A percentile compares a stretch with the other conserved stretches of the same genome.
These are phyloP conservation scores for Bipolaris oryzae DNA, from an alignment of 2,329 filamentous ascomycete species.

Conservation along the genomic window DNA sequence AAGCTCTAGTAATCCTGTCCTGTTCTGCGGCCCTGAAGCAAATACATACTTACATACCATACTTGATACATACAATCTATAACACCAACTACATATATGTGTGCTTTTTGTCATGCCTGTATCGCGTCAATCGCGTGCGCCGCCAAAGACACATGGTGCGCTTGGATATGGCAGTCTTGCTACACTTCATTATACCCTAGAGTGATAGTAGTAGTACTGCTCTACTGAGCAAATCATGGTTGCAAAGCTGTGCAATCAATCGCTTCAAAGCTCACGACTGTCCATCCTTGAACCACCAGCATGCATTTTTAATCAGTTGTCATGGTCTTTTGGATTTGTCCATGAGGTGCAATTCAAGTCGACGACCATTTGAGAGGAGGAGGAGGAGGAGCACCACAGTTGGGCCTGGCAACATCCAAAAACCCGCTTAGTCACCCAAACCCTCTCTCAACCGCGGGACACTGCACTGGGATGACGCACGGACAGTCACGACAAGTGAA, in stretches of 20 bases:
- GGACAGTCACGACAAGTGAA: conserved; percentile 25
- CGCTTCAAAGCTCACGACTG: too few species aligned
- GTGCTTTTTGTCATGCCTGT: not conserved
- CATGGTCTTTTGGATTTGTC: not conserved
- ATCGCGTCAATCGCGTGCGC: not conserved
- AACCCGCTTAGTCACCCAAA: conserved; percentile 17
- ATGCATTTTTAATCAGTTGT: not conserved
- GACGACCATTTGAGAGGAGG: not conserved
- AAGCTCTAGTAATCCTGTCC: too few species aligned
- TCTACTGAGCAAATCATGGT: too few species aligned
- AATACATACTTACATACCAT: not conserved
- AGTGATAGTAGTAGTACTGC: not conserved
- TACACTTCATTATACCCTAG: not conserved
- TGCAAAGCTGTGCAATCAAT: too few species aligned
- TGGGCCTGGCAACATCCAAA: not conserved
- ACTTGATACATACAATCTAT: too few species aligned
- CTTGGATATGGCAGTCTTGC: not conserved
- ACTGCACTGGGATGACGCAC: conserved; percentile 17
- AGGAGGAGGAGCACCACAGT: not conserved
- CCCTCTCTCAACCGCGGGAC: conserved; percentile 14
- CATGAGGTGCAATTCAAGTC: not conserved
- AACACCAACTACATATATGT: not conserved
- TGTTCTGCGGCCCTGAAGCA: not conserved
- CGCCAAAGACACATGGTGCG: not conserved
- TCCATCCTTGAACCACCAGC: not conserved